Evolutionary conservation across 2,329 filamentous ascomycete genomes (phyloP), one percentile per base, ranked within the genome.

Genomic region (Rugonectria rugulosa): DNA sequence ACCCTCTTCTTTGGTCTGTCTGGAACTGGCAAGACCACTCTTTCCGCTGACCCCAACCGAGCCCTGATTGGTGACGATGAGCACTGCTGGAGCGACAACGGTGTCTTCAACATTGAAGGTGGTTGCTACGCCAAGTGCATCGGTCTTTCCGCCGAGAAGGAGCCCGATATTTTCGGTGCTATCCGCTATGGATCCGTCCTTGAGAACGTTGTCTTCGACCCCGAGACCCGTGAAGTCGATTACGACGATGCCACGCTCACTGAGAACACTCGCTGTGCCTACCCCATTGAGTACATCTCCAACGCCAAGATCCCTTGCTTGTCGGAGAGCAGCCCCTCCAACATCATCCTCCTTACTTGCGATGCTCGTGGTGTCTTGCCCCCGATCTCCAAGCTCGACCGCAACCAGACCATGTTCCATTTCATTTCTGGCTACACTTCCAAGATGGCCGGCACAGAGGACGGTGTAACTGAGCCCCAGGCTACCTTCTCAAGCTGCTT

Each of bases 341-440:
- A 99, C 87, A 98, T 99, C 79, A 91, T 99, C 73, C 89, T 99
- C 68, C 88, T 99, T 68, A 99, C 95, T 61, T 99, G 95, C 81
- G 95, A 99, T 71, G 95, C 95, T 57, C 92, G 95, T 67, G 95
- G 95, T 82, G 95, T 99, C 44, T 88, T 99, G 53, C 95, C 95
- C 53, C 95, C 95, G 43, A 98, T 99, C 79, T 97, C 92, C 70
- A 98, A 98, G 85, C 89, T 99, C 74, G 88, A 90, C 82, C 86
- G 89, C 63, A 87, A 91, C 70, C 95, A 98, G 82, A 97, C 92
- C 77, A 98, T 99, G 94, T 99, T 98, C 89, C 95, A 99, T 85
- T 99, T 99, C 88, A 99, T 99, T 79, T 96, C 91, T 15, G 95
- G 95, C 69, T 99, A 99, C 85, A 99, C 95, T 63, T 98, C 94